Conservation (phyloP, 805 yeast species). For the Kazachstania africana region DNA sequence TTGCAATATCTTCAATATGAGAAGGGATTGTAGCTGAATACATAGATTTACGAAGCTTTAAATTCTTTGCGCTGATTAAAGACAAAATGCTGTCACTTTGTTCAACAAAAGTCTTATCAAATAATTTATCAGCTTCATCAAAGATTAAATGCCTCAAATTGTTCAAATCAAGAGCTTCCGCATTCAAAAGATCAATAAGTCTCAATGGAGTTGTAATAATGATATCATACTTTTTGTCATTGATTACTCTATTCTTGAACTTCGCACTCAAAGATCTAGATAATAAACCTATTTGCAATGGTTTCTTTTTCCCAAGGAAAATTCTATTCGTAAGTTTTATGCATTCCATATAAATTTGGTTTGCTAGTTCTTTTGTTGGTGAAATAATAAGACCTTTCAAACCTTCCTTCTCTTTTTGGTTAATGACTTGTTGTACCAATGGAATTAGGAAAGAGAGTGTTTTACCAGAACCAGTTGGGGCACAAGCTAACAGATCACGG, state of each 20-base stretch:
- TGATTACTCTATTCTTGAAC: slow-evolving; percentile 47
- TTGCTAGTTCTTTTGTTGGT: slow-evolving; percentile 90
- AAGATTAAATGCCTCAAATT: slow-evolving; percentile 66
- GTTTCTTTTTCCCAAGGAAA: slow-evolving; percentile 34
- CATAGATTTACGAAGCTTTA: slow-evolving; percentile 53
- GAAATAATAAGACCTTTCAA: slow-evolving; percentile 71
- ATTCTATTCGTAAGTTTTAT: slow-evolving; percentile 36
- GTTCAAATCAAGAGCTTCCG: slow-evolving; percentile 46
- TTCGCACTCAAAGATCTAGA: slow-evolving; percentile 64
- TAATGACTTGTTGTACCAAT: slow-evolving; percentile 35
- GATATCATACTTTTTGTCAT: slow-evolving; percentile 59
- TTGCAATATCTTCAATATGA: slow-evolving; percentile 79
- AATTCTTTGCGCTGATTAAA: slow-evolving; percentile 29
- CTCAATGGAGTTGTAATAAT: slow-evolving; percentile 82
- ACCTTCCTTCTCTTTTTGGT: slow-evolving; percentile 28
- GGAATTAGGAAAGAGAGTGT: slow-evolving; percentile 87
- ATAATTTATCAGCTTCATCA: slow-evolving; percentile 93
- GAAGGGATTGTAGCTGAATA: slow-evolving; percentile 95
- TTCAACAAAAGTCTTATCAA: slow-evolving; percentile 75
- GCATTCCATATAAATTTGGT: slow-evolving; percentile 68
- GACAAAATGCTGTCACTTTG: slow-evolving; percentile 79
- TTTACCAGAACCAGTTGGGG: slow-evolving; percentile 98
- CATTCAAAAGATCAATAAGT: slow-evolving; percentile 64
- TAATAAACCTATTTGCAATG: slow-evolving; percentile 48
- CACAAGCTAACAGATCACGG: slow-evolving; percentile 82